A percentile compares a stretch with the other conserved stretches of the same genome.
phyloP scores from a whole-genome alignment of 495 filamentous ascomycete species.

The Tuber indicum region DNA sequence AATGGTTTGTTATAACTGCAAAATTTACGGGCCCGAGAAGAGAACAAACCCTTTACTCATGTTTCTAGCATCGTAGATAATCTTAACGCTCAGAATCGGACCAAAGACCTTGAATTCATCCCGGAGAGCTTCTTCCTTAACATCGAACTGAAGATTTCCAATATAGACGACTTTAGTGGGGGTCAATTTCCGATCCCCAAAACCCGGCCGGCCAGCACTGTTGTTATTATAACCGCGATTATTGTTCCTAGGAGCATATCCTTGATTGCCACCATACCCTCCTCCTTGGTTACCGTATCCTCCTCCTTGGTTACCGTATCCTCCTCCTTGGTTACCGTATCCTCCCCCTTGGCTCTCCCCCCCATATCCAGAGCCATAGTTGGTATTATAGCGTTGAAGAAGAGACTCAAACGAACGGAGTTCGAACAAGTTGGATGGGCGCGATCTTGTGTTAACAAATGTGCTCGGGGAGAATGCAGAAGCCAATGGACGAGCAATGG shows the following conservation, averaged over 20 bases:
- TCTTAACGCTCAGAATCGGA: conserved; percentile 48
- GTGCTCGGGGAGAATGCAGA: conserved; percentile 34
- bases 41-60: conserved; percentile 77
- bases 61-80: conserved; percentile 65
- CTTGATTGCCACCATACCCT: conserved; percentile 14
- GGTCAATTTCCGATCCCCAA: conserved; percentile 16
- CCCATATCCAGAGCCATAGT: conserved; percentile 19
- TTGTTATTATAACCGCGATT: conserved; percentile 20
- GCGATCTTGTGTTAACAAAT: conserved; percentile 24
- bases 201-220: conserved; percentile 20
- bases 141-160: conserved; percentile 82
- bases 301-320: neutral
- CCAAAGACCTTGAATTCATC: conserved; percentile 64
- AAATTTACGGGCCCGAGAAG: conserved; percentile 4
- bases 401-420: conserved; percentile 39
- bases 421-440: conserved; percentile 37
- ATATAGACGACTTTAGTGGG: conserved; percentile 57
- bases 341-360: neutral
- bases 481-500: conserved; percentile 32
- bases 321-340: neutral
- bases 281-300: neutral
- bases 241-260: conserved; percentile 6
- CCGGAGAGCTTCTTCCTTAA: conserved; percentile 63
- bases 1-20: neutral
- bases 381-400: conserved; percentile 37